These are phyloP conservation scores for Aspergillus sp. DNA, from an alignment of 2,329 filamentous ascomycete genomes.

Conservation along the genomic window DNA sequence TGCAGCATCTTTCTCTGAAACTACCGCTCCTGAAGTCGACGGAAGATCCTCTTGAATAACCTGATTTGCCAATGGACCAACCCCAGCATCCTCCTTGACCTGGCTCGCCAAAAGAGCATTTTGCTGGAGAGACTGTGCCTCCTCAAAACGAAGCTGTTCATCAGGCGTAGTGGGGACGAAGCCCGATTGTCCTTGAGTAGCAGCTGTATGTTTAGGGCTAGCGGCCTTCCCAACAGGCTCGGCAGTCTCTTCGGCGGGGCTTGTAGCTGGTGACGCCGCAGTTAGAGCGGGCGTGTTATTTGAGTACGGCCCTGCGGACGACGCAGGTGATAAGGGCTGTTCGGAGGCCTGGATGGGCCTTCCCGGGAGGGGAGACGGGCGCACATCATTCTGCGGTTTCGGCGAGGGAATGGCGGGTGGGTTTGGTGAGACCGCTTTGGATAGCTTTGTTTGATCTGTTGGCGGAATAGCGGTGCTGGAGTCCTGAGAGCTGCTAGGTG, in stretches of 20 bases:
- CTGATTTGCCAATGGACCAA: conserved; percentile 23
- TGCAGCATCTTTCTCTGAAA: conserved; percentile 21
- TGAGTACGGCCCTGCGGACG: conserved; percentile 68
- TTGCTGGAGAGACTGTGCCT: conserved; percentile 48
- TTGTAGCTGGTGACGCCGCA: conserved; percentile 70
- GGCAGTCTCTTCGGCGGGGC: conserved; percentile 63
- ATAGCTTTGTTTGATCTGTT: conserved; percentile 20
- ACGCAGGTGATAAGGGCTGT: conserved; percentile 54
- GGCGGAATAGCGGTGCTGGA: conserved; percentile 20
- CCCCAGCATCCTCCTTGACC: conserved; percentile 16
- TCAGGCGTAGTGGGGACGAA: conserved; percentile 54
- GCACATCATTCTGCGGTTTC: conserved; percentile 29
- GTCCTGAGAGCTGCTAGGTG: conserved; percentile 24
- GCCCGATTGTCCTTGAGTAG: conserved; percentile 24
- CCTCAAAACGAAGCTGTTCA: conserved; percentile 57
- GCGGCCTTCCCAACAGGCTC: conserved; percentile 47
- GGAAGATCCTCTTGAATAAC: conserved; percentile 26
- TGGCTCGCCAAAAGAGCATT: conserved; percentile 22
- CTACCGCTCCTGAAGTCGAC: conserved; percentile 11
- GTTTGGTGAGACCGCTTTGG: conserved; percentile 15
- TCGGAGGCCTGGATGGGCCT: conserved; percentile 27
- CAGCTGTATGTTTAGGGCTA: conserved; percentile 25
- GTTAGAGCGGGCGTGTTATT: conserved; percentile 69
- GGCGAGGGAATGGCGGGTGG: conserved; percentile 15
- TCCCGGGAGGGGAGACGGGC: conserved; percentile 28